Evolutionary conservation across 2,329 filamentous ascomycete species (phyloP).

Genomic region (Aspergillus persii): DNA sequence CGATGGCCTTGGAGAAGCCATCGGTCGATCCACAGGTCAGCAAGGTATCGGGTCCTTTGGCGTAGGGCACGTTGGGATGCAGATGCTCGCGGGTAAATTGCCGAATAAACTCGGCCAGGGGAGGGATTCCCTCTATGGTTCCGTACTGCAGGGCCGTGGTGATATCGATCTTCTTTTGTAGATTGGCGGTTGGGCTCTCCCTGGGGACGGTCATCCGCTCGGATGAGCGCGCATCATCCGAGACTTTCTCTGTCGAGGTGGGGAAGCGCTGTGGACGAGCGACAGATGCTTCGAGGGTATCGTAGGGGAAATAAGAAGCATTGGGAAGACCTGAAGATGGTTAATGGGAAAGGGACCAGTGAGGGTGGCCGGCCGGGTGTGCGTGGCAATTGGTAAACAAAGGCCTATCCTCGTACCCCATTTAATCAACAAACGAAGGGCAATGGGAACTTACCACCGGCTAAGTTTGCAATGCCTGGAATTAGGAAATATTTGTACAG

Average conservation of each 20-base stretch:
- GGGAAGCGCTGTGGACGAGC: constrained; percentile 72
- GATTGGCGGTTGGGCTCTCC: constrained; percentile 56
- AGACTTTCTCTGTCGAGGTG: constrained; percentile 48
- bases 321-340: constrained; percentile 69
- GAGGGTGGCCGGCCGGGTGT: not conserved
- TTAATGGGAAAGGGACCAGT: not conserved
- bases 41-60: constrained; percentile 71
- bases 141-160: constrained; percentile 84
- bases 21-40: constrained; percentile 82
- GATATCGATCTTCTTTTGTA: constrained; percentile 72
- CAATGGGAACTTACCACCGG: constrained; percentile 49
- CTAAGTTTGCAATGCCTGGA: constrained; percentile 61
- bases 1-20: constrained; percentile 74
- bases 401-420: no score
- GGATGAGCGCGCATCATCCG: constrained; percentile 35
- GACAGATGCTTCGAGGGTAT: constrained; percentile 80
- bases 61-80: constrained; percentile 79
- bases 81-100: constrained; percentile 74
- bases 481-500: constrained; percentile 82
- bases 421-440: not conserved
- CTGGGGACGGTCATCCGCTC: constrained; percentile 71
- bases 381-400: not conserved
- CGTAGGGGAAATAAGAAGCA: constrained; percentile 80
- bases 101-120: constrained; percentile 73
- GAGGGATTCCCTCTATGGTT: constrained; percentile 75